Base-by-base conservation (phyloP, 2,329 filamentous ascomycete genomes). In the Fusarium buharicum region DNA sequence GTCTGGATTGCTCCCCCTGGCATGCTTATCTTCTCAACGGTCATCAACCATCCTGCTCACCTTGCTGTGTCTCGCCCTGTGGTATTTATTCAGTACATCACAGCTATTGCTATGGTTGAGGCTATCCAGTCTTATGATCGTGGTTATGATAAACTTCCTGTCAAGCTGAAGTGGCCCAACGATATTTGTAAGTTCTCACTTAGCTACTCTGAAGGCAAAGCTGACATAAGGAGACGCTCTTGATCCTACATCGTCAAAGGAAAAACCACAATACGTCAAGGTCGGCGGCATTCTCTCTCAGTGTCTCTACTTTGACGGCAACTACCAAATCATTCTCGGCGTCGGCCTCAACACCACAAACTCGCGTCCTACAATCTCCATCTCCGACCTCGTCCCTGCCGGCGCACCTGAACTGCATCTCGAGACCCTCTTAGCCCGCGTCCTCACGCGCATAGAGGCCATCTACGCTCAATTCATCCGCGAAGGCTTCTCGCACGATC, bases 81-180 rank as follows among this genome's bases (percentile, higher is more conserved):
- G 10, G 89, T 97, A 1, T 98, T 99, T 75, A 83, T 98, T 24
- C 95, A 98, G 75, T 99, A 99, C 73, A 84, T 99, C 13, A 88
- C 92, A 0, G 93, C 93, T 1, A 86, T 99, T 40, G 93, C 95
- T 36, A 90, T 94, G 37, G 90, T 96, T 3, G 86, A 91, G 60
- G 94, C 92, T 0, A 88, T 98, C 61, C 89, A 91, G 62, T 84
- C 82, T 22, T 98, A 98, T 72, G 92, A 89, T 44, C 76, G 77
- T 3, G 91, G 89, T 8, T 98, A 96, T 75, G 82, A 86, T 6
- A 81, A 86, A 0, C 75, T 98, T 5, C 91, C 91, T 1, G 83
- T 99, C 36, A 93, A 91, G 73, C 78, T 99, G 28, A 99, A 99
- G 76, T 99, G 95, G 95, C 95, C 95, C 11, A 99, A 99, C 70